These are phyloP conservation scores for Physcomitrium patens DNA, from an alignment of 225 moss, liverwort and hornwort genomes.

Conservation along the genomic window DNA sequence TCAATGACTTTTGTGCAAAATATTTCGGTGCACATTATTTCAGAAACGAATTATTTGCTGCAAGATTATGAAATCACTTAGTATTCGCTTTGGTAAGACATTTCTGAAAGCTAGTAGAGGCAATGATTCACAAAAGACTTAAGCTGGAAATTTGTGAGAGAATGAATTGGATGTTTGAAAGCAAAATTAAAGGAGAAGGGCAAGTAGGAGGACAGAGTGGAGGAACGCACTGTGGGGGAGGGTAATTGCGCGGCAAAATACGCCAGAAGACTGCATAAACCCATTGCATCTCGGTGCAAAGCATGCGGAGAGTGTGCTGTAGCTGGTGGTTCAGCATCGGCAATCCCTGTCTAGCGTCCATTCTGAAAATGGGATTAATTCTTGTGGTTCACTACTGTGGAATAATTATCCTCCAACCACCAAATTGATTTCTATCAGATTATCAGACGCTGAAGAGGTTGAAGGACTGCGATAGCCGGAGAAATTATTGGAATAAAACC, in stretches of 20 bases:
- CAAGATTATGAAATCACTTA: no score
- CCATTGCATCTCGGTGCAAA: constrained; percentile 88
- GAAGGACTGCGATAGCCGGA: no score
- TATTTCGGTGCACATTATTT: no score
- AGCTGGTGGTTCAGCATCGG: constrained; percentile 84
- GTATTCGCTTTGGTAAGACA: no score
- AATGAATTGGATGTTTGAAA: no score
- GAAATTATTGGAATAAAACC: constrained; percentile 12
- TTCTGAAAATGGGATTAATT: constrained; percentile 14
- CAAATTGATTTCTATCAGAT: not conserved
- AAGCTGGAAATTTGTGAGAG: no score
- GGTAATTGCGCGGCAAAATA: constrained; percentile 94
- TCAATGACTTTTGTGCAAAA: not conserved
- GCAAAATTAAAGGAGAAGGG: no score
- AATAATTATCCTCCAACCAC: no score
- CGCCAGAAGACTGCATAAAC: constrained; percentile 97
- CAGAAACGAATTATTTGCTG: no score
- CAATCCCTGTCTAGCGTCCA: constrained; percentile 67
- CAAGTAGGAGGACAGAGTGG: not conserved
- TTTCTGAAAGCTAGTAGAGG: no score
- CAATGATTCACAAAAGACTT: no score
- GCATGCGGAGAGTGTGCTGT: constrained; percentile 83
- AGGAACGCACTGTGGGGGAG: constrained; percentile 82
- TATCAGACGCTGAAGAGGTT: not conserved
- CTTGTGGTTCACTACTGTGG: not conserved